Evolutionary conservation across 495 filamentous ascomycete species (phyloP), one percentile per base, ranked within the genome.

Genomic region (Lasiosphaeris hirsuta): DNA sequence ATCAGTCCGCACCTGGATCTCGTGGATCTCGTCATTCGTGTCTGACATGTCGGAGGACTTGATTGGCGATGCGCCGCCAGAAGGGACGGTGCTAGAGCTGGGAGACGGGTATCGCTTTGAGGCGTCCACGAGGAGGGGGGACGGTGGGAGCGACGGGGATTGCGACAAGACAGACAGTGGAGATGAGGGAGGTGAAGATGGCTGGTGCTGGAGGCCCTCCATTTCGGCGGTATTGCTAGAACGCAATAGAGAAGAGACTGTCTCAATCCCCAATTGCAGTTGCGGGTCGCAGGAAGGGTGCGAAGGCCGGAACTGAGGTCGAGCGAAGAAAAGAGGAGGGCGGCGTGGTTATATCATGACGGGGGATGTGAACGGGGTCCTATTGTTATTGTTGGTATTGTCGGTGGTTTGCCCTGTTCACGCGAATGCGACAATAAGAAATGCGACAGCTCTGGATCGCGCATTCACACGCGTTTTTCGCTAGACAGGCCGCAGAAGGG

Each of bases 121-220:
- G 51, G 56, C 60, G 56, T 63, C 72, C 60, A 67, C 37, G 18
- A 59, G 10, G 82, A 56, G 78, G 76, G 58, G 79, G 73, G 69
- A 79, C 77, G 60, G 61, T 33, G 67, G 78, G 71, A 62, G 77
- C 71, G 80, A 78, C 3, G 86, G 83, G 10, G 87, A 87, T 30
- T 72, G 69, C 0, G 77, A 78, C 41, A 78, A 68, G 33, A 77
- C 51, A 6, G 77, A 78, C 51, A 80, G 70, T 13, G 78, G 78
- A 6, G 78, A 80, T n/a, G 76, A 79, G 15, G 74, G 75, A 6
- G 74, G 70, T 17, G 75, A 75, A 1, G 66, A 64, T n/a, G 56
- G 39, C 14, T 19, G 52, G 11, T 14, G 39, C 8, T 39, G 17
- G 15, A 30, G 36, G 17, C 35, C 43, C n/a, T 59, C 64, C 66